Percentiles rank a stretch among this genome's conserved stretches.
phyloP scores from a whole-genome alignment of 1,284 basidiomycete genomes.

The Fomitiporia mediterranea region DNA sequence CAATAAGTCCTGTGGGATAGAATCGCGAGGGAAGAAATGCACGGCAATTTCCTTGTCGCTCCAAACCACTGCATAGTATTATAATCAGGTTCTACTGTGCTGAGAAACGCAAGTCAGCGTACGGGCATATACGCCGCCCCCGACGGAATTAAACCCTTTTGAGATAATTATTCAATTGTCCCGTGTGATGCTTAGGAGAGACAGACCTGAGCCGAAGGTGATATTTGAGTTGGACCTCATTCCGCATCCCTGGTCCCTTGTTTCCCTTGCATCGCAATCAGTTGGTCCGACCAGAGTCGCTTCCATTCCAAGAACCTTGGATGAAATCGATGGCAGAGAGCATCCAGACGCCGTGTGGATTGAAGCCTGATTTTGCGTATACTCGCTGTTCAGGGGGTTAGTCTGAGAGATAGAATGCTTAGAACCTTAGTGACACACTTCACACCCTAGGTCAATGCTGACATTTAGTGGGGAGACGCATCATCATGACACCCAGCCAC shows the following conservation, averaged over 20 bases:
- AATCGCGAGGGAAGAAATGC: slow-evolving; percentile 73
- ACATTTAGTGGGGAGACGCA: slow-evolving; percentile 8
- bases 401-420: neutral
- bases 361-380: slow-evolving; percentile 76
- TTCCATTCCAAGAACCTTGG: slow-evolving; percentile 46
- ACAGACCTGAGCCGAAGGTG: slow-evolving; percentile 17
- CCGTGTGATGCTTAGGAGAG: slow-evolving; percentile 54
- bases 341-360: slow-evolving; percentile 77
- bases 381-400: slow-evolving; percentile 48
- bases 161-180: neutral
- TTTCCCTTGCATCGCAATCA: slow-evolving; percentile 62
- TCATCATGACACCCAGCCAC: too few species aligned
- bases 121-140: slow-evolving; percentile 83
- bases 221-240: slow-evolving; percentile 39
- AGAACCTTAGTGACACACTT: slow-evolving; percentile 1
- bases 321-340: slow-evolving; percentile 44
- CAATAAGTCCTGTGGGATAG: slow-evolving; percentile 71
- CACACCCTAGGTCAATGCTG: slow-evolving; percentile 19
- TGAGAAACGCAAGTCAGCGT: too few species aligned
- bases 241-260: slow-evolving; percentile 70
- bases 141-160: slow-evolving; percentile 56
- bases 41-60: slow-evolving; percentile 65
- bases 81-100: neutral
- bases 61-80: slow-evolving; percentile 61
- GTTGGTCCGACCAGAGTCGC: slow-evolving; percentile 63